These are phyloP conservation scores for Metarhizium guizhouense DNA, from an alignment of 2,329 filamentous ascomycete genomes.

Conservation along the genomic window DNA sequence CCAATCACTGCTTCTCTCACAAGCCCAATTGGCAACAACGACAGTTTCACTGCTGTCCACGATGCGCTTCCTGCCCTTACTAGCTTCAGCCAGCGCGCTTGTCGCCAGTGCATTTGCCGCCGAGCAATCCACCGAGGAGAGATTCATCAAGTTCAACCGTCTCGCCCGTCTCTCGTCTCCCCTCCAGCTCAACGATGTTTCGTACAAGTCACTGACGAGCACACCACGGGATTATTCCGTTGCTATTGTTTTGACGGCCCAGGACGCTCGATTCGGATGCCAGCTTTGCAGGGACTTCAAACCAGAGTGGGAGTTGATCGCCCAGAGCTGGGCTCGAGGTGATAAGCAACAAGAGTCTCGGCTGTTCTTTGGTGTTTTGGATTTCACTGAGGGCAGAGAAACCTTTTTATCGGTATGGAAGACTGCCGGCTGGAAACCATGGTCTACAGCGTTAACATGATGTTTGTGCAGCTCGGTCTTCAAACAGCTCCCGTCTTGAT, in stretches of 20 bases:
- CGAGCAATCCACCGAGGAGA: slow-evolving; percentile 54
- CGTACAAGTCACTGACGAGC: slow-evolving; percentile 67
- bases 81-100: slow-evolving; percentile 56
- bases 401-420: slow-evolving; percentile 73
- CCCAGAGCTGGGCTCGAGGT: slow-evolving; percentile 78
- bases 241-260: slow-evolving; percentile 76
- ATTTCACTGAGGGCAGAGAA: slow-evolving; percentile 76
- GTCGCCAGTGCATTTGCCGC: slow-evolving; percentile 51
- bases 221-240: slow-evolving; percentile 76
- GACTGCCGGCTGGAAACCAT: background rate
- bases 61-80: slow-evolving; percentile 60
- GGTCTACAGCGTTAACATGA: background rate
- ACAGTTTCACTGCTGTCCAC: slow-evolving; percentile 21
- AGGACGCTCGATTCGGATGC: slow-evolving; percentile 77
- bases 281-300: slow-evolving; percentile 83
- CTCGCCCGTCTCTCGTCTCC: slow-evolving; percentile 58
- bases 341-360: slow-evolving; percentile 66
- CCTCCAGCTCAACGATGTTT: slow-evolving; percentile 67
- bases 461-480: slow-evolving; percentile 60
- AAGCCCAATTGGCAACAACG: slow-evolving; percentile 7
- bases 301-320: slow-evolving; percentile 84
- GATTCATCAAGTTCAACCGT: slow-evolving; percentile 62
- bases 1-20: background rate
- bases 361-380: slow-evolving; percentile 73
- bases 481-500: slow-evolving; percentile 90